Base-by-base conservation (phyloP, 2,329 filamentous ascomycete species). In the Fusarium sp. region DNA sequence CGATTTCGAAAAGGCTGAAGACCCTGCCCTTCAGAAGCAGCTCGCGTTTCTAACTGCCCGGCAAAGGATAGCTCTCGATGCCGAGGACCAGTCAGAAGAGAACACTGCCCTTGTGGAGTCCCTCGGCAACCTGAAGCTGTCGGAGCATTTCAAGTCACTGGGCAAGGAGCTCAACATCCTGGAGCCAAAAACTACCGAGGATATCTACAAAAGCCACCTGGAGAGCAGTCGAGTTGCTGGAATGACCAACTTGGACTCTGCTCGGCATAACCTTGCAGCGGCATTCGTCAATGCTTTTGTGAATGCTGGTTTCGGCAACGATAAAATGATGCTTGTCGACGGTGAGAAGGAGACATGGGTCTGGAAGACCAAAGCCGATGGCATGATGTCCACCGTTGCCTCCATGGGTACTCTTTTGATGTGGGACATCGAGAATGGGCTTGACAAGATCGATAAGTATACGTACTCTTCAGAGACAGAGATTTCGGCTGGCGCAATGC, bases 201-300 rank as follows among this genome's bases (percentile, higher is more conserved):
- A 99, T 78, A 99, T 99, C 78, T 99, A 99, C 89, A 99, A 99
- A 87, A 97, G 95, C 79, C 96, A 99, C 83, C 89, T 99, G 10
- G 96, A 99, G 84, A 98, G 93, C 85, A 97, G 92, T 78, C 91
- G 97, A 70, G 96, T 97, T 59, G 94, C 94, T 30, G 95, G 95
- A 39, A 90, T 97, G 84, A 98, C 95, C 16, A 98, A 98, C 80
- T 90, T 97, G 51, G 96, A 99, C 81, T 99, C 96, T 15, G 95
- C 95, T 35, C 90, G 95, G 77, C 95, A 99, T 86, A 99, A 99
- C 79, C 88, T 99, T 68, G 95, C 96, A 8, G 96, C 95, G 60
- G 95, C 92, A 8, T 98, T 99, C 76, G 97, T 99, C 73, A 99
- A 99, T 79, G 94, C 93, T 0, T 98, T 99, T 78, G 95, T 96